Evolutionary conservation across 805 yeast genomes (phyloP), one percentile per base, ranked within the genome.

Genomic region (Schwanniomyces polymorphus): DNA sequence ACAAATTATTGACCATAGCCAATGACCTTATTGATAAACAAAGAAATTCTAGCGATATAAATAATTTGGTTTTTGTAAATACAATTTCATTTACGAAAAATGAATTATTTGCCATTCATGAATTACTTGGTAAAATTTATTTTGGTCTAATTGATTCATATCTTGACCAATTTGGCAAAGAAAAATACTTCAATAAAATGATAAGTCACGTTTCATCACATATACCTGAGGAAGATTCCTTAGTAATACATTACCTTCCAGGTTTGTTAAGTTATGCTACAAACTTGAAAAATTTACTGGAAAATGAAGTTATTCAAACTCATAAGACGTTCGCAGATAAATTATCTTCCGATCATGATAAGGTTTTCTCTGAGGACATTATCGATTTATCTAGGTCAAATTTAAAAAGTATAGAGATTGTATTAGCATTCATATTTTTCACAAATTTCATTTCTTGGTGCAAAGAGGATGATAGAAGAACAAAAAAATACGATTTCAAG

Each of bases 401-500:
- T 7, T 40, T 70, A 31, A 64, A 60, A 21, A 64, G 64, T 8
- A 60, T 58, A 50, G 80, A 81, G 26, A 60, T 81, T 2, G 60
- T 83, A 1, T 64, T 79, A 1, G 63, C 78, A 38, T 56, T 70
- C 17, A 69, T 79, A 6, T 84, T 85, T 54, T 68, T 83, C 42
- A 75, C 86, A 1, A 72, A 72, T 43, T 83, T 85, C 56, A 79
- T 83, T 44, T 74, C 78, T 7, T 85, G 91, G 91, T 85, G 90
- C 60, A 86, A 85, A 57, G 52, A 64, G 7, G 69, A 74, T 4
- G 58, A 69, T 2, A 43, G 60, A 5, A 70, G 86, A 49, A 70
- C 63, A 7, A 51, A 55, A 23, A 66, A 71, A 27, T 78, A 73
- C 50, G 84, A 84, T 51, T 85, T 85, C 54, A 76, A 76, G 35